Base-by-base conservation (phyloP, 768 basidiomycete genomes). In the Amanita subjunquillea region DNA sequence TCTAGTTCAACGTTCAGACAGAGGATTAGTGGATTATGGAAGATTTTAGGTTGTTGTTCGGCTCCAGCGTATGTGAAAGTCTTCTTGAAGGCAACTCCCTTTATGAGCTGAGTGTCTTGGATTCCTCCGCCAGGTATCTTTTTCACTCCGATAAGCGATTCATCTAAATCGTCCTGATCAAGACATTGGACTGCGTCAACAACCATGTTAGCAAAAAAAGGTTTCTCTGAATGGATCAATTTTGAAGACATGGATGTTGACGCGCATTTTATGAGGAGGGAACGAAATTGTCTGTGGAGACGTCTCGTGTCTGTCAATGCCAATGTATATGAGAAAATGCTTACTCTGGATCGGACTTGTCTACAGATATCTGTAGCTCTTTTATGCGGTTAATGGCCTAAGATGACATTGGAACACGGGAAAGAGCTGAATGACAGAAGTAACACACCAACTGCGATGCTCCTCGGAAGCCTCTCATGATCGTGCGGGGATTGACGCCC, bases 201-300 rank as follows among this genome's bases (percentile, higher is more conserved):
- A 47, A 96, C 96, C 94, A 99, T 98, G 57, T 87, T 83, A 9
- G 94, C 90, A 75, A 99, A 99, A 73, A 98, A 98, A 1, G 95
- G 96, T 63, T 96, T 98, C 71, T 97, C 91, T 12, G 91, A 92
- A 66, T 97, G 95, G 60, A 99, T 97, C 55, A 98, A 82, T 69
- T 98, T 99, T 56, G 95, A 98, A 13, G 96, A 98, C 95, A 98
- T 97, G n/a, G 96, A 95, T 3, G 96, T 99, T 25, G 93, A 86
- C 25, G 96, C 96, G 68, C 93, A 96, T 74, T 96, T 94, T 60
- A 96, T 77, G 32, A 98, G 79, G 22, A 98, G 83, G 56, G 93
- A 90, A 45, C 85, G 92, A 79, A 98, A 96, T 59, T 82, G 81
- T 58, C 95, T 98, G 59, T 6, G 25, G 50, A 58, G 50, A 55